Evolutionary conservation across 2,329 filamentous ascomycete species (phyloP), one percentile per base, ranked within the genome.

Genomic region (Pseudomassariella vexata): DNA sequence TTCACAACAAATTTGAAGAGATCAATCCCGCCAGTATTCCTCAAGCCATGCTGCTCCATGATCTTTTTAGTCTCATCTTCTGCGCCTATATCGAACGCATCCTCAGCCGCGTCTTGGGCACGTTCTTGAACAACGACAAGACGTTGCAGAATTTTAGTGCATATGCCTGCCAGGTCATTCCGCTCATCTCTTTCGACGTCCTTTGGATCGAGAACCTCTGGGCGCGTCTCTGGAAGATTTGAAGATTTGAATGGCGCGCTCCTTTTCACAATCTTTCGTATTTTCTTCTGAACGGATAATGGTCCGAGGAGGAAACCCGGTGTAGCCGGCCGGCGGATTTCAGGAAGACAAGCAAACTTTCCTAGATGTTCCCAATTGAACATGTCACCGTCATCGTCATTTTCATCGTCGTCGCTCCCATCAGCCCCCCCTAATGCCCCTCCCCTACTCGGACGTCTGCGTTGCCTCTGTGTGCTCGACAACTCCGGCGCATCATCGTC

Each of bases 1-100:
- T 98, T 95, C 42, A 96, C 74, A 24, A 88, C 85, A 46, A 95
- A 96, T 32, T 83, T 79, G 55, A 95, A 82, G 9, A 95, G 61
- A 30, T 85, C 78, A 4, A 95, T 74, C 11, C 85, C 85, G 2
- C 79, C 80, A 3, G 79, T 78, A 12, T 70, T 67, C 9, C 78
- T 72, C 10, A 95, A 63, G 3, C 79, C 74, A 47, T 83, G 62
- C 34, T 74, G 66, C 22, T 76, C 71, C 68, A 88, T 80, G 6
- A 85, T 61, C 8, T 56, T 63, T 6, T 56, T 54, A 28, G 54
- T 58, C 37, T 73, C 62, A 1, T 63, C 56, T 0, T 70, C 66
- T 2, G 63, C 63, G 8, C 70, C 63, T 8, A 72, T 63, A 1
- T 65, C 56, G 5, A 69, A 53, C 4, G 62, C 45, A 37, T 62